Evolutionary conservation across 495 filamentous ascomycete genomes (phyloP).

Genomic region (Penicillium angulare): DNA sequence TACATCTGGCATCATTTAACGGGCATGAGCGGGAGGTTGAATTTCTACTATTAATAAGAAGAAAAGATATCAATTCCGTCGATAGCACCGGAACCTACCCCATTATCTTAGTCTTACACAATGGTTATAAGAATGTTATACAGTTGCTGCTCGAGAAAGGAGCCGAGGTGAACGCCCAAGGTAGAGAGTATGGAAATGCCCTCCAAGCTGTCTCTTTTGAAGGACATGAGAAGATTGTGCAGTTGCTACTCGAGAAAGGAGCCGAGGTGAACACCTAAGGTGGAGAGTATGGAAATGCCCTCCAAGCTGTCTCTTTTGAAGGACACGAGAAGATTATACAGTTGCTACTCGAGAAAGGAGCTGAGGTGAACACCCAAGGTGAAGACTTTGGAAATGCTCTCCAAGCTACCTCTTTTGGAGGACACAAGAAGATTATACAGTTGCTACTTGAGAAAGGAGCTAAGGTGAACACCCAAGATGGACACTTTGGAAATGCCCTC

Average conservation of each 20-base stretch:
- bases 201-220: neutral
- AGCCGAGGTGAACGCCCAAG: neutral
- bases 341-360: neutral
- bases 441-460: neutral
- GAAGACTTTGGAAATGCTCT: neutral
- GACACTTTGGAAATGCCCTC: neutral
- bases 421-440: neutral
- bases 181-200: neutral
- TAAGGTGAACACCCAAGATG: neutral
- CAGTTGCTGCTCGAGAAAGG: neutral
- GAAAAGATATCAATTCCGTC: neutral
- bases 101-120: conserved; percentile 6
- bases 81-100: neutral
- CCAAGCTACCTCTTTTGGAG: neutral
- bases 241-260: neutral
- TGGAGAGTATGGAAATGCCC: neutral
- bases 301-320: neutral
- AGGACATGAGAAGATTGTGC: neutral
- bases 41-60: neutral
- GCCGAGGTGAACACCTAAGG: neutral
- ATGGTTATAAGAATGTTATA: conserved; percentile 11
- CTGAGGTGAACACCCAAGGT: no score
- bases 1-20: conserved; percentile 18
- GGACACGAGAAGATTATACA: neutral
- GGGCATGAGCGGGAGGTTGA: conserved; percentile 13